Percentiles rank a stretch among this genome's conserved stretches.
Conservation (phyloP, 371 early-diverging fungal species). For the Mucor irregularis region DNA sequence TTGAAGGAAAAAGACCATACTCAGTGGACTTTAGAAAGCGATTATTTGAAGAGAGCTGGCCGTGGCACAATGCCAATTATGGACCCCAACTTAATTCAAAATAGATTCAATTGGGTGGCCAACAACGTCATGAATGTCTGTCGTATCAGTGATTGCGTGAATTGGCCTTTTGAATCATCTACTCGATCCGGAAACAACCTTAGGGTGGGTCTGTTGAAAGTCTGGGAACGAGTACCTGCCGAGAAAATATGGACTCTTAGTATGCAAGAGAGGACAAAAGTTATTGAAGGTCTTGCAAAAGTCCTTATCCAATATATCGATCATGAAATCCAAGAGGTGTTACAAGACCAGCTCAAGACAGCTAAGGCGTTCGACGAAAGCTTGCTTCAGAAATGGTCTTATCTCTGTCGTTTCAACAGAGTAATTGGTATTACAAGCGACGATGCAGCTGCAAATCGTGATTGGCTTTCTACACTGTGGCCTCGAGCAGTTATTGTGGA, state of each 20-base stretch:
- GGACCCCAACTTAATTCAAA: constrained; percentile 4
- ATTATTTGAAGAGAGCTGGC: constrained; percentile 4
- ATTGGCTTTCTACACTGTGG: constrained; percentile 25
- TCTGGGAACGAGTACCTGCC: constrained; percentile 11
- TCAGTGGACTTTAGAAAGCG: constrained; percentile 5
- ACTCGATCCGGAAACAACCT: neutral
- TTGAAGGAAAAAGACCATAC: neutral
- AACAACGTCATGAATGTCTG: neutral
- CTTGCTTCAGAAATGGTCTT: constrained; percentile 23
- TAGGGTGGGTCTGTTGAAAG: constrained; percentile 8
- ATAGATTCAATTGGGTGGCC: constrained; percentile 18
- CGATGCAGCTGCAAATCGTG: constrained; percentile 36
- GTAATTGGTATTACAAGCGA: constrained; percentile 45
- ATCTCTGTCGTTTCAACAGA: constrained; percentile 32
- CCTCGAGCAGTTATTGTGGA: constrained; percentile 42
- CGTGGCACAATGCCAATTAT: constrained; percentile 24
- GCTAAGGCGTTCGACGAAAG: constrained; percentile 23
- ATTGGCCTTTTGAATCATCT: constrained; percentile 39
- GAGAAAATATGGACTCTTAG: constrained; percentile 22
- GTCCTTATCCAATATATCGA: constrained; percentile 25
- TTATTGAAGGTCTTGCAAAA: constrained; percentile 12
- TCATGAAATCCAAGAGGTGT: constrained; percentile 20
- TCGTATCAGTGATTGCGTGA: constrained; percentile 10
- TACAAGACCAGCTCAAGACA: constrained; percentile 26
- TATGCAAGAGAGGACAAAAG: neutral